Percentiles rank a stretch among this genome's conserved stretches.
These are phyloP conservation scores for Tricholoma terreum DNA, from an alignment of 768 basidiomycete genomes.

Conservation along the genomic window DNA sequence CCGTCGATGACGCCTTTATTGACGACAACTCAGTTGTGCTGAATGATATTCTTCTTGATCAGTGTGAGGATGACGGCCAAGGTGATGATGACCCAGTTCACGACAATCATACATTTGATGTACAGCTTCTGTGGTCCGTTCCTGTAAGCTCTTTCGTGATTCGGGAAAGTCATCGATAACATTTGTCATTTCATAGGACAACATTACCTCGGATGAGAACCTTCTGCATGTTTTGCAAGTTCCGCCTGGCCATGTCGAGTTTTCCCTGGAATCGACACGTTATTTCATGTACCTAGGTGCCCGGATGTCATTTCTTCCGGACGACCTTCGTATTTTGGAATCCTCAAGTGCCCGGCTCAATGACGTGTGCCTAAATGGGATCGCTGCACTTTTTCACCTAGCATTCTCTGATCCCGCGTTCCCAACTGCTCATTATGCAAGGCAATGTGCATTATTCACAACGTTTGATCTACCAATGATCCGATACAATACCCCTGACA, in stretches of 20 bases:
- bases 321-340: conserved; percentile 9
- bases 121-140: not conserved
- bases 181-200: too few relatives aligned
- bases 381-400: conserved; percentile 18
- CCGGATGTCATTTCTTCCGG: not conserved
- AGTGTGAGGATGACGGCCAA: not conserved
- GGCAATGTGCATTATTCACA: conserved; percentile 12
- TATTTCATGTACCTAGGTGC: too few relatives aligned
- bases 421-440: not conserved
- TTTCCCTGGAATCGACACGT: too few relatives aligned
- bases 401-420: not conserved
- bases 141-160: too few relatives aligned
- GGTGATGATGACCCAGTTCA: not conserved
- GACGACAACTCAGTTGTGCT: too few relatives aligned
- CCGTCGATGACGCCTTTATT: too few relatives aligned
- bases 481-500: conserved; percentile 13
- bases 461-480: conserved; percentile 18
- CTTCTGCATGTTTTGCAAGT: too few relatives aligned
- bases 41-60: not conserved
- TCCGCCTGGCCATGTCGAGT: too few relatives aligned
- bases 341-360: conserved; percentile 13
- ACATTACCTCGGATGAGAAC: too few relatives aligned
- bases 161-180: too few relatives aligned
- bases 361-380: conserved; percentile 23
- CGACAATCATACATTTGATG: not conserved